Conservation (phyloP, 1,139 yeast genomes). For the Pneumocystis jirovecii region DNA sequence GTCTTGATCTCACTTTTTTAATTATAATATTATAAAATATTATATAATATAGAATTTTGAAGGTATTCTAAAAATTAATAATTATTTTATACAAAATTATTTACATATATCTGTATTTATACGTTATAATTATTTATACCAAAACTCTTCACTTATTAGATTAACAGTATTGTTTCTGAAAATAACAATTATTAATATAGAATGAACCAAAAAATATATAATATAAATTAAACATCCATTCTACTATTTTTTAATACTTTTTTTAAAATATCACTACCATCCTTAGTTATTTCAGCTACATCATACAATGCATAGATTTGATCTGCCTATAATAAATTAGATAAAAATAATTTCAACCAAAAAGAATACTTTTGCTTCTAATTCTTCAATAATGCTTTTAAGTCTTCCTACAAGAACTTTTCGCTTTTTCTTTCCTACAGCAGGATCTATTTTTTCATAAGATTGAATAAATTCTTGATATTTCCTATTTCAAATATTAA, state of each 20-base stretch:
- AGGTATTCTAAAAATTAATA: neutral
- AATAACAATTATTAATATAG: neutral
- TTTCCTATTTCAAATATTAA: constrained; percentile 1
- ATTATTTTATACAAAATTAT: neutral
- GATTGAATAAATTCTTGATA: constrained; percentile 17
- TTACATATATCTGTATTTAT: neutral
- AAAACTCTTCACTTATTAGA: neutral
- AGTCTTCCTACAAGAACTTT: constrained; percentile 18
- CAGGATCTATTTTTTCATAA: constrained; percentile 21
- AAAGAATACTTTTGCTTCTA: constrained; percentile 19
- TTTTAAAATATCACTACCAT: neutral
- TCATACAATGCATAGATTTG: constrained; percentile 24
- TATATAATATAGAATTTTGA: neutral
- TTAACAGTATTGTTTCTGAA: neutral
- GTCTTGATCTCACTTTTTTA: neutral
- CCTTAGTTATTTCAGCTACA: constrained; percentile 17
- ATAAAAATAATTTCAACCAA: neutral
- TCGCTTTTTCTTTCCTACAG: constrained; percentile 18
- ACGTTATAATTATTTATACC: neutral
- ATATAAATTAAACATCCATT: neutral
- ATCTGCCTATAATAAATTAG: constrained; percentile 15
- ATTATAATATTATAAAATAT: neutral
- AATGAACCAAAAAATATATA: neutral
- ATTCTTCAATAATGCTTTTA: constrained; percentile 17
- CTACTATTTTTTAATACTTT: neutral